These are phyloP conservation scores for Serendipita indica DNA, from an alignment of 768 basidiomycete genomes.

Conservation along the genomic window DNA sequence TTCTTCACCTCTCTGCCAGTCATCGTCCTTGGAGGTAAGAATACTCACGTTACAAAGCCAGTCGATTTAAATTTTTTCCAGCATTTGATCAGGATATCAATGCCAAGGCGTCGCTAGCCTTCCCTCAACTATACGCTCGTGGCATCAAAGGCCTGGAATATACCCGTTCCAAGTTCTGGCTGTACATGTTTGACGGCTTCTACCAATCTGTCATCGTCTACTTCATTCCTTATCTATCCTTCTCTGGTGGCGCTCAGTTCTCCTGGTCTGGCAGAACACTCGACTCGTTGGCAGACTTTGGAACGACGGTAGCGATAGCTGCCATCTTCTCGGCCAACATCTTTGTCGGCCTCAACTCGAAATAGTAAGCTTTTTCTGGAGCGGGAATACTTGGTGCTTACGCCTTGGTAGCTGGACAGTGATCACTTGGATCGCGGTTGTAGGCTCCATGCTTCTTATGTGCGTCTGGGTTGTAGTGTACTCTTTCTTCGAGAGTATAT, in stretches of 20 bases:
- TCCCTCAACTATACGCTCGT: constrained; percentile 89
- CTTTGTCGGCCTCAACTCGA: constrained; percentile 78
- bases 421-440: constrained; percentile 68
- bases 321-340: constrained; percentile 81
- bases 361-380: constrained; percentile 51
- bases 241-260: constrained; percentile 38
- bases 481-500: constrained; percentile 57
- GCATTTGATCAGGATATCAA: constrained; percentile 95
- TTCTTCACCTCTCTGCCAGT: constrained; percentile 91
- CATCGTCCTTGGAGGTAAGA: constrained; percentile 69
- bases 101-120: constrained; percentile 75
- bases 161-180: constrained; percentile 82
- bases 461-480: constrained; percentile 79
- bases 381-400: constrained; percentile 13
- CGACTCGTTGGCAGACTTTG: constrained; percentile 72
- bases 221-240: constrained; percentile 58
- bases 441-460: constrained; percentile 71
- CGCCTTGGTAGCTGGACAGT: constrained; percentile 50
- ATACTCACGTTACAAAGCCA: neutral
- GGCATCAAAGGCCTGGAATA: constrained; percentile 91
- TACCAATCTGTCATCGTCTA: constrained; percentile 83
- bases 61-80: constrained; percentile 18
- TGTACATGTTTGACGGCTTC: constrained; percentile 86
- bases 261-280: constrained; percentile 73
- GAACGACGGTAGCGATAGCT: constrained; percentile 77